phyloP scores from a whole-genome alignment of 1,284 basidiomycete species.

The Rhizoctonia solani region DNA sequence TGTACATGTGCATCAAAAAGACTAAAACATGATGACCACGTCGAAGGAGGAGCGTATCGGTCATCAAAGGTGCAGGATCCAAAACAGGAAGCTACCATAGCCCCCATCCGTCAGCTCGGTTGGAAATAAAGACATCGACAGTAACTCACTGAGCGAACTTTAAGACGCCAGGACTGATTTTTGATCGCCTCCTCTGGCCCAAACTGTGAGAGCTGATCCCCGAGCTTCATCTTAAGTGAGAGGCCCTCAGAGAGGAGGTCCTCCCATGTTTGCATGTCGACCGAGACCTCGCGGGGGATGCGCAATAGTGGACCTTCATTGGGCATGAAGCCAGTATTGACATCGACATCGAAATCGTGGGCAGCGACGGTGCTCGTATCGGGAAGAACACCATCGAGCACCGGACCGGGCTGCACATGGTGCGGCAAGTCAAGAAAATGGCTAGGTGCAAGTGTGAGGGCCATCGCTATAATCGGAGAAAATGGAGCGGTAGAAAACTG shows the following conservation, averaged over 20 bases:
- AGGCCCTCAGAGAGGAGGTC: conserved; percentile 52
- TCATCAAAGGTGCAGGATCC: conserved; percentile 54
- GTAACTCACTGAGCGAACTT: conserved; percentile 60
- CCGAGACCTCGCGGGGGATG: conserved; percentile 50
- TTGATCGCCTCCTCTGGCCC: conserved; percentile 51
- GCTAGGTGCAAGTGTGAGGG: background rate
- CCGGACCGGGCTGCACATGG: conserved; percentile 39
- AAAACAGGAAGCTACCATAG: conserved; percentile 65
- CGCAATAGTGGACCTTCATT: conserved; percentile 71
- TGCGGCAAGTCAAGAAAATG: conserved; percentile 28
- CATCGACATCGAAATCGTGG: conserved; percentile 94
- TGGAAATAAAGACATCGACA: background rate
- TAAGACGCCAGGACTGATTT: conserved; percentile 65
- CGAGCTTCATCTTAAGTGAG: conserved; percentile 58
- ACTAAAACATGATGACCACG: conserved; percentile 61
- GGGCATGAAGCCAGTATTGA: conserved; percentile 90
- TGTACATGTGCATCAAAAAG: conserved; percentile 60
- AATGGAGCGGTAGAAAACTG: no score
- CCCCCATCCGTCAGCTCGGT: background rate
- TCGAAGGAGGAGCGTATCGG: conserved; percentile 70
- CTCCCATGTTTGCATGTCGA: conserved; percentile 75
- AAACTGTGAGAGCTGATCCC: conserved; percentile 52
- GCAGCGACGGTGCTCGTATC: conserved; percentile 87
- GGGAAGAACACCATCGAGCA: conserved; percentile 51
- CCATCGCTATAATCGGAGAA: background rate